Conservation (phyloP, 768 basidiomycete species). For the Zangia roseola region DNA sequence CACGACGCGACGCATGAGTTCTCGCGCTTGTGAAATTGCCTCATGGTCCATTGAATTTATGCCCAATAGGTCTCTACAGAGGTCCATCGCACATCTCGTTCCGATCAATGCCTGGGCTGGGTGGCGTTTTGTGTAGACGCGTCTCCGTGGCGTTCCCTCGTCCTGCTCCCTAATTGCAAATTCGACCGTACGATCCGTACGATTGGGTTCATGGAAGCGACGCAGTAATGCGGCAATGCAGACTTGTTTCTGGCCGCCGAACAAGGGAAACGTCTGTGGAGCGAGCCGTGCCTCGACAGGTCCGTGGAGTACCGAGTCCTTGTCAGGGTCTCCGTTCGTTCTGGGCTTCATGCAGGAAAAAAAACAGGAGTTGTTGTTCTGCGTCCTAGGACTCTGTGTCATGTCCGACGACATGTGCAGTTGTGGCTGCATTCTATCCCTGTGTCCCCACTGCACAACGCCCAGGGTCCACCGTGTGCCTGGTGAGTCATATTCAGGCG, state of each 20-base stretch:
- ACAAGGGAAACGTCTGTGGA: constrained; percentile 17
- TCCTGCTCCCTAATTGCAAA: constrained; percentile 24
- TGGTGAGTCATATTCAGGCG: background rate
- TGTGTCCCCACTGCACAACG: constrained; percentile 10
- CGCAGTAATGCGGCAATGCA: constrained; percentile 17
- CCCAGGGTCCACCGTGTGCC: constrained; percentile 8
- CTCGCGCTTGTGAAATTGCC: constrained; percentile 17
- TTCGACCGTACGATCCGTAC: constrained; percentile 4
- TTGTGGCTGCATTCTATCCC: constrained; percentile 9
- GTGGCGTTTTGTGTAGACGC: constrained; percentile 15
- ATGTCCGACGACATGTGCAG: constrained; percentile 16
- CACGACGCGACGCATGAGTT: constrained; percentile 8
- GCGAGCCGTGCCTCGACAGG: constrained; percentile 9
- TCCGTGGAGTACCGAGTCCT: constrained; percentile 21
- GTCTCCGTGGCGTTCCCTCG: constrained; percentile 28
- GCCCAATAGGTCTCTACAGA: constrained; percentile 4
- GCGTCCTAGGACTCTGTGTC: constrained; percentile 11
- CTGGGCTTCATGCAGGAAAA: constrained; percentile 1
- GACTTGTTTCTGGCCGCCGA: constrained; percentile 10
- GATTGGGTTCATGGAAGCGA: constrained; percentile 14
- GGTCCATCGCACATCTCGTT: constrained; percentile 23
- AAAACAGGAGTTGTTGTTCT: background rate
- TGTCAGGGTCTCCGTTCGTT: constrained; percentile 20
- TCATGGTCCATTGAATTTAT: constrained; percentile 15
- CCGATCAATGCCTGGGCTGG: constrained; percentile 24